Evolutionary conservation across 169 alveolate genomes (phyloP), one percentile per base, ranked within the genome.

Genomic region (Amoebophrya sp.): DNA sequence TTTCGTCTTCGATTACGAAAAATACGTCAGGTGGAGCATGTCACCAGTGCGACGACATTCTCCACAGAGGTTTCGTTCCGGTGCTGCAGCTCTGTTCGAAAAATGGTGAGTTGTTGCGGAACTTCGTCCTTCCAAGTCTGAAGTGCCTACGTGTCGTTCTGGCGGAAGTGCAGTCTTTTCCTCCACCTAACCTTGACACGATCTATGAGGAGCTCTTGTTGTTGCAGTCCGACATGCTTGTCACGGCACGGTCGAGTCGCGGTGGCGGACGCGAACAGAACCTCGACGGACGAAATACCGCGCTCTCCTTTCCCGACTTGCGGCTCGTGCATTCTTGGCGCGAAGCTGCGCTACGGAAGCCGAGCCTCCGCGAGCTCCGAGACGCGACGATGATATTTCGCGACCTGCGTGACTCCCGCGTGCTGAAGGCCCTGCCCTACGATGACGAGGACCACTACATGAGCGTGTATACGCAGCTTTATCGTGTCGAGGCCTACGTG

Each of bases 351-450:
- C 2, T 1, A 0, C 83, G 83, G 39, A 65, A 65, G 26, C 83
- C 83, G 2, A 65, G 83, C n/a, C 26, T 65, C 38, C 83, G 83
- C 2, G 83, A 65, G n/a, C 83, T 65, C 26, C 83, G 83, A 10
- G 83, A 65, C 83, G 83, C 33, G 2, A 65, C 83, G 39, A 18
- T 18, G 26, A 65, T 65, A 0, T 65, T 65, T 18, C 83, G 83
- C 33, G 83, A 65, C 83, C 83, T 65, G 36, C 83, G 26, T 6
- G 26, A 65, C 83, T 65, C 83, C 83, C 83, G 83, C n/a, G 83
- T 65, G 2, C 26, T 65, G 83, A 65, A 65, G 83, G 83, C 83
- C 33, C 83, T 65, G 2, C 83, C 83, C 33, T 65, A 65, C 83
- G 83, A 65, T 36, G 83, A 65, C 83, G 83, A 65, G 26, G 36